Evolutionary conservation across 2,329 filamentous ascomycete genomes (phyloP), one percentile per base, ranked within the genome.

Genomic region (Colletotrichum musicola): DNA sequence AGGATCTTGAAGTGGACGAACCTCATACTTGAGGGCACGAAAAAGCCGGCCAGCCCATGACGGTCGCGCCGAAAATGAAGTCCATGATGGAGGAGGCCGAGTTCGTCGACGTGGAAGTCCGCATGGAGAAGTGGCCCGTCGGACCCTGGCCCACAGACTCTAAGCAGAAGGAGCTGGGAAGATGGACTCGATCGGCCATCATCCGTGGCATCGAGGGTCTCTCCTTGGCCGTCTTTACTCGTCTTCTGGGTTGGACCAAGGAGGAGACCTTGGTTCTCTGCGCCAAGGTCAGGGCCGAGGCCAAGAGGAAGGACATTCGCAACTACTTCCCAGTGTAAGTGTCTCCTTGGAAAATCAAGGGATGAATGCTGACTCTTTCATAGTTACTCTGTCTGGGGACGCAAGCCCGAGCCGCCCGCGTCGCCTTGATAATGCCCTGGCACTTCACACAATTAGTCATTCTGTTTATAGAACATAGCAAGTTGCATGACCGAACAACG

Each of bases 141-240:
- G 77, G 75, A 4, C 73, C 73, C 5, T 81, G 79, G 79, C 68
- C 76, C 0, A 64, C 63, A 14, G 76, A 80, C 66, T 54, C 71
- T 12, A 72, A 74, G 61, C 71, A 77, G 58, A 81, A 79, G 71
- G 73, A 78, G 68, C 66, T 80, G 10, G 79, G 80, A 6, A 56
- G 53, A 16, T 78, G 77, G 73, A 27, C 22, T n/a, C 51, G 60
- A 3, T 38, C 50, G 7, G 40, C 44, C 16, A 49, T 73, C 44
- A 38, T 72, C 16, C 61, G 62, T 1, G 71, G 69, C 20, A 53
- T 77, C 10, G 74, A 78, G 40, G 75, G 68, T 6, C 70, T 78
- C 53, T 74, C 71, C 12, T 72, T 80, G 62, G 74, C 75, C 4
- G 62, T 80, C 14, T 77, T 79, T 66, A 78, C 77, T 5, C 74